Evolutionary conservation across 805 yeast genomes (phyloP), one percentile per base, ranked within the genome.

Genomic region (Myxozyma geophila): DNA sequence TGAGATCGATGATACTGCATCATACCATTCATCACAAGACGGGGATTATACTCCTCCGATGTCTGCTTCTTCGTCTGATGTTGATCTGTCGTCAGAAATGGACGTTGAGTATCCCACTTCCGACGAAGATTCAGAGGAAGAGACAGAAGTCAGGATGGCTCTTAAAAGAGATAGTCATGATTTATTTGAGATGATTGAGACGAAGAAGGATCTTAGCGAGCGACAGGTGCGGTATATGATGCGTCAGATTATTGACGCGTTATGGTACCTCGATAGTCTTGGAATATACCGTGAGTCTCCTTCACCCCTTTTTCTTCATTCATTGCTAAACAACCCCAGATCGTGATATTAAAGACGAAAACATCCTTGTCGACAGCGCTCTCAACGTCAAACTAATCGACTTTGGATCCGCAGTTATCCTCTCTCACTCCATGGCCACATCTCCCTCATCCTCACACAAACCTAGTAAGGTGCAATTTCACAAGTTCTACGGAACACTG

Each of bases 371-470:
- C 54, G 96, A 90, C 72, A 86, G 86, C 60, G 81, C 86, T 63
- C 91, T 92, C 7, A 82, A 86, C 54, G 86, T 88, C 57, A 90
- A 90, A 72, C 76, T 90, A 66, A 90, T 90, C 72, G 96, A 90
- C 77, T 90, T 89, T 75, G 96, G 96, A 2, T 46, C 58, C 21
- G 66, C 70, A 17, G 59, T 61, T 21, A 43, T 60, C 13, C 54
- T 66, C 19, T 53, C 62, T 13, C 49, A 41, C 10, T 15, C 63
- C n/a, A 28, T 10, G 13, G 51, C 62, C n/a, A 10, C 65, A 10
- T 21, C 35, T 17, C 40, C 60, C n/a, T 28, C 44, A 19, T 15
- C 56, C 35, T 13, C 43, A 10, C 21, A 28, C 23, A 36, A 43
- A 43, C 19, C 55, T 28, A 49, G 43, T 15, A 55, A 58, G 9